These are phyloP conservation scores for Aspergillus sp. DNA, from an alignment of 2,329 filamentous ascomycete genomes.

Conservation along the genomic window DNA sequence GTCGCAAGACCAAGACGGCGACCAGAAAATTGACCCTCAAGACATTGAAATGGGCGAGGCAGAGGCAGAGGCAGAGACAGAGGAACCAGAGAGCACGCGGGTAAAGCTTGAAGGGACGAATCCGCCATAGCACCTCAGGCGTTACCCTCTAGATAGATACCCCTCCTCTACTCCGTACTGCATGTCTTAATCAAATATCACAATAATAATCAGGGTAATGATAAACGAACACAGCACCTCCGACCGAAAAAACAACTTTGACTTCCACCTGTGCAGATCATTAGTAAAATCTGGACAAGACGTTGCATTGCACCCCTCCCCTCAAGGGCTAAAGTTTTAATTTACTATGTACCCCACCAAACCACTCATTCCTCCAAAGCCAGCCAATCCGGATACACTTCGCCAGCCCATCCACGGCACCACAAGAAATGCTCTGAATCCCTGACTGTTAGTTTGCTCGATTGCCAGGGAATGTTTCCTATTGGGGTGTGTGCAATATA, in stretches of 20 bases:
- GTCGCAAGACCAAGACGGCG: not conserved
- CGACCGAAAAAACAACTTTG: not conserved
- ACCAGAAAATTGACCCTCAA: not conserved
- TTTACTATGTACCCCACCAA: not conserved
- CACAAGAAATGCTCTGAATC: not conserved
- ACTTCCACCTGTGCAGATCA: not conserved
- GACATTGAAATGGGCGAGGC: conserved; percentile 23
- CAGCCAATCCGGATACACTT: conserved; percentile 6
- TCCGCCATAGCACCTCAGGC: not conserved
- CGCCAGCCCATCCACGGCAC: not conserved
- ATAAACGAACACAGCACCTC: not conserved
- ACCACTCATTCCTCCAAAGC: not conserved
- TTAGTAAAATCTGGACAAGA: not conserved
- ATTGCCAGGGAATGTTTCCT: conserved; percentile 5
- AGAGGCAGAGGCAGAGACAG: not conserved
- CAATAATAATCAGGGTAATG: not conserved
- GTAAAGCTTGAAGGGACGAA: not conserved
- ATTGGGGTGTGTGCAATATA: not conserved
- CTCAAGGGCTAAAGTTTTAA: not conserved
- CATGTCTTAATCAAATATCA: not conserved
- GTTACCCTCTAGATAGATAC: not conserved
- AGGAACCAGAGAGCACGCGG: not conserved
- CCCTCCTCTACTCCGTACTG: not conserved
- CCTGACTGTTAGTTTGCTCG: not conserved
- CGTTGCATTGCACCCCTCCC: not conserved